Base-by-base conservation (phyloP, 768 basidiomycete genomes). In the Imleria badia region DNA sequence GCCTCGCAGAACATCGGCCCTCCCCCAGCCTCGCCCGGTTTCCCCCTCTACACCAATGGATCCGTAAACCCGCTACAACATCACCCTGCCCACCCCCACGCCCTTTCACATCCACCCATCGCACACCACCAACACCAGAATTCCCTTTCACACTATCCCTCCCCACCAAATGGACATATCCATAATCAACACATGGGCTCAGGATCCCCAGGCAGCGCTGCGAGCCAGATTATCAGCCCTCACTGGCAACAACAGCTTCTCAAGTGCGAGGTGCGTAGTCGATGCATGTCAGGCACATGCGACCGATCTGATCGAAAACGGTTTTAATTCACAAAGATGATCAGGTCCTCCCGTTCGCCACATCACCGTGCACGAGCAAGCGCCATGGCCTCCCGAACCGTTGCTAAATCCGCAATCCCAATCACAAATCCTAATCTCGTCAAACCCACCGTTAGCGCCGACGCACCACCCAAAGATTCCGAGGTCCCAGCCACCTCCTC, bases 301-400 rank as follows among this genome's bases (percentile, higher is more conserved):
- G 55, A 36, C 45, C 44, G 51, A 62, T 60, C 58, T 61, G 62
- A 65, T 62, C 58, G 39, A 56, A 46, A 1, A 20, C 40, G 17
- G 46, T 36, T 54, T 52, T 52, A 56, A 57, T 67, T 65, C 20
- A 49, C 52, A 52, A 52, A 94, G 91, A 85, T 91, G 76, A 84
- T 89, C 57, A 87, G 96, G 64, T 82, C 86, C 33, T 86, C 91
- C 23, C 85, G 89, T 53, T 88, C 91, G 3, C 92, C 94, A 0
- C 94, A 98, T 70, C 94, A 97, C 67, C 87, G 96, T 50, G 97
- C 97, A 13, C 82, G 95, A 45, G 89, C 93, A n/a, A 95, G 89
- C 56, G 94, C 94, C 46, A 87, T 98, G 81, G 91, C 94, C 34
- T 89, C 91, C 19, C 84, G 97, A 44, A 89, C 88, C 15, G 82